Percentiles rank a stretch among this genome's conserved stretches.
These are phyloP conservation scores for Mrakia hoshinonis DNA, from an alignment of 768 basidiomycete genomes.

Conservation along the genomic window DNA sequence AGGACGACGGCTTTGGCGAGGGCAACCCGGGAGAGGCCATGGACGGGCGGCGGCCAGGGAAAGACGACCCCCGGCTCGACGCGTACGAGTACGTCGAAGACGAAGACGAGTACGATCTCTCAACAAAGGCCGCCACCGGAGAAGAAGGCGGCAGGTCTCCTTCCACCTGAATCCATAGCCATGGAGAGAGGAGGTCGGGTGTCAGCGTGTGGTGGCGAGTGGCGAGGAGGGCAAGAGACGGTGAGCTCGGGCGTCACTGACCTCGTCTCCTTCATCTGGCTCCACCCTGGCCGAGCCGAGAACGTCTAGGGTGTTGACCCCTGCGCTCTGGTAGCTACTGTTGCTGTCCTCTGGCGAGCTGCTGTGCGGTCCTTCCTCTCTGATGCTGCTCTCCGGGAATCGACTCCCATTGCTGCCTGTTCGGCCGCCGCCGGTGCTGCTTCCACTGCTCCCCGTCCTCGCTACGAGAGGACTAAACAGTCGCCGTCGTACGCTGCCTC, in stretches of 20 bases:
- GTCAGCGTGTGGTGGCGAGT: background rate
- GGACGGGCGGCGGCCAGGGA: too few relatives aligned
- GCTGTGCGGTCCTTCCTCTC: background rate
- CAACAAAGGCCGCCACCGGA: too few relatives aligned
- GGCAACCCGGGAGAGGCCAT: background rate
- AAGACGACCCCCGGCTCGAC: too few relatives aligned
- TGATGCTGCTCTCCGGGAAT: conserved; percentile 8
- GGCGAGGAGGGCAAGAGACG: background rate
- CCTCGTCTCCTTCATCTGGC: background rate
- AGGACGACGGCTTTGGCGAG: background rate
- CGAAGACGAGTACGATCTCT: background rate
- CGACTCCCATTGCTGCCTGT: background rate
- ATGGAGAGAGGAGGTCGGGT: background rate
- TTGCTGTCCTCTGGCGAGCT: background rate
- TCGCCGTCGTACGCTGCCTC: background rate
- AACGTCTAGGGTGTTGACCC: background rate
- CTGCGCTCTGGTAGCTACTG: background rate
- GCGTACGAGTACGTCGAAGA: too few relatives aligned
- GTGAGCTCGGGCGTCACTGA: background rate
- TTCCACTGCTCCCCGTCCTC: background rate
- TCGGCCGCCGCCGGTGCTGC: background rate
- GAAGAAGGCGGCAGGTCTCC: background rate
- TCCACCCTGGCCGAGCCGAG: background rate
- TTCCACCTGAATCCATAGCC: background rate
- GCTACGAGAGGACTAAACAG: background rate